Conservation (phyloP, 805 yeast genomes). For the Ogataea wickerhamii region DNA sequence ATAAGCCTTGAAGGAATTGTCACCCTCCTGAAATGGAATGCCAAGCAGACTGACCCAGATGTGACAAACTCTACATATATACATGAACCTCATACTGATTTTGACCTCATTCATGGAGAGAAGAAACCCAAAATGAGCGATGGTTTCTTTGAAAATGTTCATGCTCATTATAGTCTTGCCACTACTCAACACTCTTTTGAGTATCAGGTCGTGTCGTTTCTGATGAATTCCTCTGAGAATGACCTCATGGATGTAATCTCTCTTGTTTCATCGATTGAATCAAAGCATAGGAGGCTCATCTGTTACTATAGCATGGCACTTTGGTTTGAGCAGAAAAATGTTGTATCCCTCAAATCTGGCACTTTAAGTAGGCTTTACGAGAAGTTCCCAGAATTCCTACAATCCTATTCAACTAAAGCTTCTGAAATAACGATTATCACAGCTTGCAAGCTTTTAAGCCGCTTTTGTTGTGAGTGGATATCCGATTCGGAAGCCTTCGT, state of each 20-base stretch:
- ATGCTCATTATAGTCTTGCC: neutral
- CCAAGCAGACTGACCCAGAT: too few species aligned
- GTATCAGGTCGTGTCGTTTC: constrained; percentile 11
- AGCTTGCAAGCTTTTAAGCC: constrained; percentile 30
- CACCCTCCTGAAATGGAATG: too few species aligned
- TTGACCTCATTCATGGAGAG: too few species aligned
- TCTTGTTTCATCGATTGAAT: constrained; percentile 6
- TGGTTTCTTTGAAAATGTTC: too few species aligned
- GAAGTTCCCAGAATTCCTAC: constrained; percentile 15
- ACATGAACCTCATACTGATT: too few species aligned
- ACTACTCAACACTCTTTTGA: constrained; percentile 8
- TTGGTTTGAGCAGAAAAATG: constrained; percentile 7
- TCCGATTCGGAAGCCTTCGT: constrained; percentile 1
- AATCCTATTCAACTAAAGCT: constrained; percentile 31
- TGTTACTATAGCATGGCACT: constrained; percentile 11
- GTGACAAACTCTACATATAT: too few species aligned
- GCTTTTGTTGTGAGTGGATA: constrained; percentile 31
- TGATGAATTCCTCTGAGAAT: constrained; percentile 4
- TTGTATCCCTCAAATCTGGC: constrained; percentile 1
- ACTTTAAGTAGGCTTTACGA: constrained; percentile 12
- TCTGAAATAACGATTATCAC: constrained; percentile 37
- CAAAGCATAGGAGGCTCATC: constrained; percentile 15
- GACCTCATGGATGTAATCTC: constrained; percentile 4
- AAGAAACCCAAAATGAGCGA: too few species aligned
- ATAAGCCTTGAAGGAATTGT: too few species aligned